A percentile compares a stretch with the other conserved stretches of the same genome.
Conservation (phyloP, 2,329 filamentous ascomycete genomes). For the Xylaria digitata region DNA sequence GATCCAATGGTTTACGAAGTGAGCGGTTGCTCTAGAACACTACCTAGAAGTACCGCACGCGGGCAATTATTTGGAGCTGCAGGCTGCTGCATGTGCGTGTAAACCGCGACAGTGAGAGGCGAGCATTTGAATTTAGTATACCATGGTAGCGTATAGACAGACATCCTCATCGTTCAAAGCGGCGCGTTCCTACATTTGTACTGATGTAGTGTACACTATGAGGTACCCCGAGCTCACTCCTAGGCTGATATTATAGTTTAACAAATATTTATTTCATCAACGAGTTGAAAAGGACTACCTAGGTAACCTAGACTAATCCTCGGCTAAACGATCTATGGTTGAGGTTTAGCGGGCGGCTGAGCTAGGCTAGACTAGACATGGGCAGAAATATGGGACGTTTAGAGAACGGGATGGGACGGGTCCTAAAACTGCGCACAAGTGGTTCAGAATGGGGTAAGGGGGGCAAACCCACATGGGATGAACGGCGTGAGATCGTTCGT, state of each 20-base stretch:
- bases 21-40: no score
- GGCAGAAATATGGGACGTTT: no score
- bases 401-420: conserved; percentile 14
- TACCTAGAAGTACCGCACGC: not conserved
- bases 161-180: no score
- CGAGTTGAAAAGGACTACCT: no score
- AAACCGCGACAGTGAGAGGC: not conserved
- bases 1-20: not conserved
- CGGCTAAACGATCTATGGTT: conserved; percentile 21
- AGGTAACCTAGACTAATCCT: not conserved
- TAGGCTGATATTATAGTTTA: no score
- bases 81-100: not conserved
- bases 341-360: conserved; percentile 2
- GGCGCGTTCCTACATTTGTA: no score
- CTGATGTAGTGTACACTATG: no score
- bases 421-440: conserved; percentile 6
- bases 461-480: conserved; percentile 10
- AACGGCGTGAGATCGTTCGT: conserved; percentile 4
- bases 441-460: conserved; percentile 8
- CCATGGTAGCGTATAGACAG: not conserved
- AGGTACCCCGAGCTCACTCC: no score
- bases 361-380: conserved; percentile 1
- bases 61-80: not conserved
- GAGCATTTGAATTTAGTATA: not conserved
- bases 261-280: no score